Evolutionary conservation across 768 basidiomycete species (phyloP).

Genomic region (Mycena albidolilacea): DNA sequence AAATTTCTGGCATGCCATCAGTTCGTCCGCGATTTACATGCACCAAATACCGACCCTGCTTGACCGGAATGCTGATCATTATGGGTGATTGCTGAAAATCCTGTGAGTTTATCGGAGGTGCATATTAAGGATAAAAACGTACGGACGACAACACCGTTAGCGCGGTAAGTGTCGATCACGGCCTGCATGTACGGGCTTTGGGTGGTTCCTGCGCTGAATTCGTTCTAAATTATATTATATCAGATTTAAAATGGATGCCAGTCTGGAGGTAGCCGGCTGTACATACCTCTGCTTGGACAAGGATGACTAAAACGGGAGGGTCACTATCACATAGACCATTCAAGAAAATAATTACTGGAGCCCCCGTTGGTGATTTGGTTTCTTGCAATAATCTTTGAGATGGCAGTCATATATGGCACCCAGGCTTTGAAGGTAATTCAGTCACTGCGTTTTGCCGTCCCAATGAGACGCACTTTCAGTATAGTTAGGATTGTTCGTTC

Average conservation of each 20-base stretch:
- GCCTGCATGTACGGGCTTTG: constrained; percentile 66
- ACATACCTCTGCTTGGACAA: constrained; percentile 66
- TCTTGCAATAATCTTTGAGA: constrained; percentile 64
- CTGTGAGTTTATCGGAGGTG: neutral
- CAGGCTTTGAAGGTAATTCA: constrained; percentile 55
- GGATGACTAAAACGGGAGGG: constrained; percentile 53
- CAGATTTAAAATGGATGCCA: neutral
- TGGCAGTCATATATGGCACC: constrained; percentile 67
- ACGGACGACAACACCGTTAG: constrained; percentile 65
- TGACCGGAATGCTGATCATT: constrained; percentile 66
- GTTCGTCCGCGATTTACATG: neutral
- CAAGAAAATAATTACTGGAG: constrained; percentile 54
- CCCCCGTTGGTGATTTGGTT: constrained; percentile 75
- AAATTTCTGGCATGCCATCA: constrained; percentile 51
- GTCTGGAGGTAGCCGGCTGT: neutral
- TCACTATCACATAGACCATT: neutral
- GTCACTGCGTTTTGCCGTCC: constrained; percentile 1
- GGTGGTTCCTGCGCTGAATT: constrained; percentile 60
- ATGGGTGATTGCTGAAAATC: constrained; percentile 58
- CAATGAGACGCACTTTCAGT: constrained; percentile 51
- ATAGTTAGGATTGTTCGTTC: constrained; percentile 66
- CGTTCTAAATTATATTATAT: constrained; percentile 50
- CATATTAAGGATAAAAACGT: constrained; percentile 37
- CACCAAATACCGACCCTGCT: constrained; percentile 46
- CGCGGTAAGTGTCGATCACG: constrained; percentile 60